A percentile compares a stretch with the other conserved stretches of the same genome.
phyloP scores from a whole-genome alignment of 2,329 filamentous ascomycete genomes.

The Cordyceps javanica region DNA sequence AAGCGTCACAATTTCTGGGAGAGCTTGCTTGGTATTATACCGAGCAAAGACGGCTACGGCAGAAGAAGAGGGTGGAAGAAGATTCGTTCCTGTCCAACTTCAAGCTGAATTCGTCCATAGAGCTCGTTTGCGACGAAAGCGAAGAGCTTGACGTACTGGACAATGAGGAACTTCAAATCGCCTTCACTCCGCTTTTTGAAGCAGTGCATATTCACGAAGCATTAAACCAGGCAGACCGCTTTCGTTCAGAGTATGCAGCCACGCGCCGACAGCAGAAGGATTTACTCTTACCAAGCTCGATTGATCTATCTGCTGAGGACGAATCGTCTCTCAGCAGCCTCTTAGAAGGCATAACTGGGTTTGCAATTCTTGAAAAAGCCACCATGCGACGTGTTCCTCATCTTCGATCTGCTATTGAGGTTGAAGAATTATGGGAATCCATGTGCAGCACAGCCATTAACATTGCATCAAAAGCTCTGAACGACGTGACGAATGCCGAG shows the following conservation, averaged over 20 bases:
- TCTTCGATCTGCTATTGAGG: constrained; percentile 75
- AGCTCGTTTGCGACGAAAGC: constrained; percentile 88
- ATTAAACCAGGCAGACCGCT: constrained; percentile 84
- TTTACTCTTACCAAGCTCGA: constrained; percentile 67
- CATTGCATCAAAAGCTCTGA: constrained; percentile 73
- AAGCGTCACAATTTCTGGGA: constrained; percentile 91
- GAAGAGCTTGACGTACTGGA: constrained; percentile 94
- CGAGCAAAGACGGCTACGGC: constrained; percentile 73
- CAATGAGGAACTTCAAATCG: constrained; percentile 90
- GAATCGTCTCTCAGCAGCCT: constrained; percentile 82
- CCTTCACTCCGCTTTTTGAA: constrained; percentile 92
- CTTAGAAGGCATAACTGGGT: constrained; percentile 89
- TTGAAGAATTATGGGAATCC: constrained; percentile 98
- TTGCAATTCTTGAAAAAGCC: constrained; percentile 91
- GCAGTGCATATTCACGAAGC: constrained; percentile 95
- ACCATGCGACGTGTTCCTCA: constrained; percentile 85
- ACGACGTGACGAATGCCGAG: constrained; percentile 80
- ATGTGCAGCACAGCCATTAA: constrained; percentile 86
- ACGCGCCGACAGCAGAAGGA: constrained; percentile 91
- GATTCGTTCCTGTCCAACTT: constrained; percentile 73
- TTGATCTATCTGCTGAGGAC: constrained; percentile 76
- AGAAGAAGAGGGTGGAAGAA: constrained; percentile 74
- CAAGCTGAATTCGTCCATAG: constrained; percentile 91
- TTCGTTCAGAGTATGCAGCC: constrained; percentile 83
- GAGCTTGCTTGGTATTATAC: constrained; percentile 98